phyloP scores from a whole-genome alignment of 768 basidiomycete genomes.

The Chiua virens region DNA sequence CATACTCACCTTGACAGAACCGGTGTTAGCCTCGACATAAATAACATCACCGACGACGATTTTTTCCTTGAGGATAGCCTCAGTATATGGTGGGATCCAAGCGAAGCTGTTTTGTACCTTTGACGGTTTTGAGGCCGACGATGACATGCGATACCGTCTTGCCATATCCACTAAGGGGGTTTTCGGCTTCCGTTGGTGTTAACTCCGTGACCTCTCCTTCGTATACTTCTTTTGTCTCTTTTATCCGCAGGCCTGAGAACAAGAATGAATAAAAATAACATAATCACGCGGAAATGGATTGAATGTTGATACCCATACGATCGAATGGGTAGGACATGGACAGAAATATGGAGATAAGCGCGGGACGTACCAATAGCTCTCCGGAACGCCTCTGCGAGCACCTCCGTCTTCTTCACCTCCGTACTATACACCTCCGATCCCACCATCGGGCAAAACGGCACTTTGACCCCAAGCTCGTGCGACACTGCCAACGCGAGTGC shows the following conservation, averaged over 20 bases:
- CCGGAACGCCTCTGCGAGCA: conserved; percentile 91
- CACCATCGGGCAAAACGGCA: conserved; percentile 99
- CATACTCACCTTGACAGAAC: conserved; percentile 84
- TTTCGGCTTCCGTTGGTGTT: conserved; percentile 95
- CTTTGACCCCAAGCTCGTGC: conserved; percentile 91
- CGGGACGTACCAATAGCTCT: conserved; percentile 86
- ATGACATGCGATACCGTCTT: conserved; percentile 99
- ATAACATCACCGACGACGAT: conserved; percentile 96
- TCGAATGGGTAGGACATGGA: no score
- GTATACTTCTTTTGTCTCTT: conserved; percentile 98
- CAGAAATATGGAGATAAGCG: neutral
- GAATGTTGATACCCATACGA: no score
- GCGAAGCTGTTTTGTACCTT: conserved; percentile 90
- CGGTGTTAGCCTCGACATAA: conserved; percentile 91
- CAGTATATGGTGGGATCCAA: conserved; percentile 95
- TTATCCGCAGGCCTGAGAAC: conserved; percentile 79
- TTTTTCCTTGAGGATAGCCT: conserved; percentile 96
- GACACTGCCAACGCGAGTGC: conserved; percentile 94
- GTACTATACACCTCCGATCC: conserved; percentile 95
- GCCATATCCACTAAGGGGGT: conserved; percentile 95
- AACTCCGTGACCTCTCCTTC: conserved; percentile 98
- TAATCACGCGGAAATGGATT: neutral
- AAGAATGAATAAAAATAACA: neutral
- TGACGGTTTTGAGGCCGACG: conserved; percentile 91
- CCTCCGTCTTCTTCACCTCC: conserved; percentile 99